Evolutionary conservation across 306 rosid genomes (phyloP).

Genomic region (Acacia melanoxylon): DNA sequence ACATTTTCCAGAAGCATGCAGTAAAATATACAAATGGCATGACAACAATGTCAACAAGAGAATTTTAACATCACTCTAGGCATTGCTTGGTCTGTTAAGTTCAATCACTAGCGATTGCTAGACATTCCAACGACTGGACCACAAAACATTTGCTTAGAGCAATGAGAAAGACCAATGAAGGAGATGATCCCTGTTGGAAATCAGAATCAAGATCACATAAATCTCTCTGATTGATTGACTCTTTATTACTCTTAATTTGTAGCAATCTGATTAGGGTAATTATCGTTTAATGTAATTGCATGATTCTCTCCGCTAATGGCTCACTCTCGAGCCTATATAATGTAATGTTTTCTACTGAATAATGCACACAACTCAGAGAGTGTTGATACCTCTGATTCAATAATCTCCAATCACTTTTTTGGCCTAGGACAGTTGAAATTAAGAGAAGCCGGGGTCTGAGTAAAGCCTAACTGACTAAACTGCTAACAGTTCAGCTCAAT

Average conservation of each 20-base stretch:
- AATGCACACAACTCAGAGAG: too few species aligned
- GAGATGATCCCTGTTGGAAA: neutral
- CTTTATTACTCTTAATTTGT: too few species aligned
- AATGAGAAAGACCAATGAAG: slow-evolving; percentile 8
- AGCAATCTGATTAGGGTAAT: too few species aligned
- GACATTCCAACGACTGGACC: neutral
- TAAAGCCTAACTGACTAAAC: slow-evolving; percentile 8
- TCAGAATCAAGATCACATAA: too few species aligned
- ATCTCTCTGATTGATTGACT: too few species aligned
- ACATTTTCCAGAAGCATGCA: slow-evolving; percentile 22
- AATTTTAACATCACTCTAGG: slow-evolving; percentile 5
- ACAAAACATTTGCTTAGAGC: slow-evolving; percentile 14
- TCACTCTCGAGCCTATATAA: too few species aligned
- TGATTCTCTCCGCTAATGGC: too few species aligned
- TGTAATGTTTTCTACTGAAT: too few species aligned
- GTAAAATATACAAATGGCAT: slow-evolving; percentile 6
- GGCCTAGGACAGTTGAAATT: neutral
- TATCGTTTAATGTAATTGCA: too few species aligned
- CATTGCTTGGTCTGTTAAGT: neutral
- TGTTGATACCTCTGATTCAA: too few species aligned
- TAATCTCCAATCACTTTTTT: neutral
- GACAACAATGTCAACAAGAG: slow-evolving; percentile 9
- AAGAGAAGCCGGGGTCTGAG: neutral
- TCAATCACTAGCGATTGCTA: neutral
- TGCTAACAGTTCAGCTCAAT: slow-evolving; percentile 1